Conservation (phyloP, 306 rosid genomes). For the Abrus precatorius region DNA sequence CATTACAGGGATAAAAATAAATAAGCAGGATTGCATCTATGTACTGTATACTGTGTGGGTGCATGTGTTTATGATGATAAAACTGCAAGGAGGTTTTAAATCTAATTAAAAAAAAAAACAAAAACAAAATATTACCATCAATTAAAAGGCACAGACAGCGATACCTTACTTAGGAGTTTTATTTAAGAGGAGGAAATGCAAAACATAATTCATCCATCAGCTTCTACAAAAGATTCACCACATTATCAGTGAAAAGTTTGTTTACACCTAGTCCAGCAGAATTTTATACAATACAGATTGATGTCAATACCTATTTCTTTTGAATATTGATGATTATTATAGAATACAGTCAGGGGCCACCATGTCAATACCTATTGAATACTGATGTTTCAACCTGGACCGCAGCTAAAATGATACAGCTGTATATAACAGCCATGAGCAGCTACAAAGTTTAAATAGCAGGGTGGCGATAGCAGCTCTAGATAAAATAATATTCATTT, state of each 20-base stretch:
- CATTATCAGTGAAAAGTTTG: conserved; percentile 4
- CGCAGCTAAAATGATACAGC: too few relatives aligned
- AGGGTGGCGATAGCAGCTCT: too few relatives aligned
- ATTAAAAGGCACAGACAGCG: neutral
- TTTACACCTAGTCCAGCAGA: too few relatives aligned
- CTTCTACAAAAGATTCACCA: conserved; percentile 19
- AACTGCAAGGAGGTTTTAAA: neutral
- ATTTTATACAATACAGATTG: neutral
- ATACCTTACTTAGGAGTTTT: neutral
- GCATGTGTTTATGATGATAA: conserved; percentile 9
- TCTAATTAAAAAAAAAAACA: too few relatives aligned
- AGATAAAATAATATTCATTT: too few relatives aligned
- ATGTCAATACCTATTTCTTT: neutral
- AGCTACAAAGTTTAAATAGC: too few relatives aligned
- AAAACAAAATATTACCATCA: neutral
- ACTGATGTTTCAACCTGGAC: too few relatives aligned
- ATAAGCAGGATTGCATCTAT: conserved; percentile 17
- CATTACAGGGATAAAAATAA: conserved; percentile 3
- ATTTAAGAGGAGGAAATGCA: neutral
- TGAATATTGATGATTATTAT: too few relatives aligned
- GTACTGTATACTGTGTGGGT: neutral
- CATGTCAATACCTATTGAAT: too few relatives aligned
- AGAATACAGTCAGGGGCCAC: too few relatives aligned
- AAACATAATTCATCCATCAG: conserved; percentile 13
- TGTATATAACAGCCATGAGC: too few relatives aligned